A percentile compares a stretch with the other conserved stretches of the same genome.
Conservation (phyloP, 2,329 filamentous ascomycete genomes). For the Elsinoe australis region DNA sequence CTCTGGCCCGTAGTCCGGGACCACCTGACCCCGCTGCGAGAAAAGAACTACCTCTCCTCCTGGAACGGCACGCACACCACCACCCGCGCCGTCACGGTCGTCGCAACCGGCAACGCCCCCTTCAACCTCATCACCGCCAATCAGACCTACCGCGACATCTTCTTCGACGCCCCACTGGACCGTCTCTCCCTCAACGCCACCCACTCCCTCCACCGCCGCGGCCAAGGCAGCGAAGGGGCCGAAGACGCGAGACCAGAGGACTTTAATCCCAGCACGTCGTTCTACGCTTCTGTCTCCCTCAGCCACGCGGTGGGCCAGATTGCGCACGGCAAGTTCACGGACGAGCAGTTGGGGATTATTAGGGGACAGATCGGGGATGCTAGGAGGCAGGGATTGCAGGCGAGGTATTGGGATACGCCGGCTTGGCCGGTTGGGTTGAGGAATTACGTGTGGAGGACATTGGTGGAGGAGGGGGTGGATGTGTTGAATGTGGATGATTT, state of each 20-base stretch:
- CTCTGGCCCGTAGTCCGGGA: conserved; percentile 48
- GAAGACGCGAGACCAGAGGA: conserved; percentile 33
- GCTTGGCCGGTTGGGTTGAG: conserved; percentile 48
- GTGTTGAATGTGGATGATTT: conserved; percentile 54
- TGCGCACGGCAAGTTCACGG: conserved; percentile 42
- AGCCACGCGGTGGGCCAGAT: conserved; percentile 41
- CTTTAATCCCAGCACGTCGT: conserved; percentile 52
- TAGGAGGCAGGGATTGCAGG: conserved; percentile 46
- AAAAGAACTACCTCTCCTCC: conserved; percentile 45
- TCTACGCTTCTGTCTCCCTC: conserved; percentile 59
- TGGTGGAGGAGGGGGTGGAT: conserved; percentile 49
- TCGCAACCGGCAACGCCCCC: conserved; percentile 58
- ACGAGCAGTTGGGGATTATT: conserved; percentile 40
- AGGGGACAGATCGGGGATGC: conserved; percentile 47
- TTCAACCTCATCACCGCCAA: conserved; percentile 51
- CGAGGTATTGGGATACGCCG: conserved; percentile 51
- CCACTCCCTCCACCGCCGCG: conserved; percentile 21
- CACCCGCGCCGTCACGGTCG: conserved; percentile 56
- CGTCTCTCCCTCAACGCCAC: conserved; percentile 14
- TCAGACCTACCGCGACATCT: conserved; percentile 48
- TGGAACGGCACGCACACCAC: conserved; percentile 46
- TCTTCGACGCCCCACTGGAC: conserved; percentile 58
- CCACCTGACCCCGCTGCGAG: conserved; percentile 53
- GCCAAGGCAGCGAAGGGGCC: conserved; percentile 41
- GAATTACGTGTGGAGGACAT: conserved; percentile 48